Conservation (phyloP, 208 protist genomes). For the Phytomonas sp. region DNA sequence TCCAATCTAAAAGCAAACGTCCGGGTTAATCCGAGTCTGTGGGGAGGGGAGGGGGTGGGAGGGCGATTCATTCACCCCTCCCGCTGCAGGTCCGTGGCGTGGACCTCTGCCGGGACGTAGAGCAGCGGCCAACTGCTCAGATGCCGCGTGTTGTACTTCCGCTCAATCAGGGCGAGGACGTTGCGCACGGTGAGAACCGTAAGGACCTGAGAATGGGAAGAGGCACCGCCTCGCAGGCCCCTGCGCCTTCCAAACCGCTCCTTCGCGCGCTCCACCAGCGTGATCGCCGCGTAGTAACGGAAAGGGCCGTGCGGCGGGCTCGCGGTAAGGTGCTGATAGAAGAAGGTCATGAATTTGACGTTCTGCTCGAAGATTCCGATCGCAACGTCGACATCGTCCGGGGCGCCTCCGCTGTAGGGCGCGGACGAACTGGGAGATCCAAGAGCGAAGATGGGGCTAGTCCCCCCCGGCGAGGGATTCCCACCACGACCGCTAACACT, state of each 20-base stretch:
- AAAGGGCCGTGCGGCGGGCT: slow-evolving; percentile 71
- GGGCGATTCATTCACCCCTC: slow-evolving; percentile 21
- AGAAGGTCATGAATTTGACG: slow-evolving; percentile 61
- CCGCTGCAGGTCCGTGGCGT: slow-evolving; percentile 36
- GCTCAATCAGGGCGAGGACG: slow-evolving; percentile 49
- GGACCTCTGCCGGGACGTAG: slow-evolving; percentile 70
- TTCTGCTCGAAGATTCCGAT: slow-evolving; percentile 29
- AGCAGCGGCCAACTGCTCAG: slow-evolving; percentile 58
- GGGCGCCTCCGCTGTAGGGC: slow-evolving; percentile 2
- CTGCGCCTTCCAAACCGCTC: slow-evolving; percentile 1
- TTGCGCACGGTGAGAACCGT: slow-evolving; percentile 31
- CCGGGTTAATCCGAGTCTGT: too few species aligned
- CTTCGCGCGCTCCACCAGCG: slow-evolving; percentile 44
- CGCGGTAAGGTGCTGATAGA: slow-evolving; percentile 56
- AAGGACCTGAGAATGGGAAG: slow-evolving; percentile 11
- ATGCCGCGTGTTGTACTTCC: slow-evolving; percentile 54
- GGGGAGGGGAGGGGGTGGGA: too few species aligned
- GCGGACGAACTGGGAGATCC: too few species aligned
- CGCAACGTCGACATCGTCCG: slow-evolving; percentile 11
- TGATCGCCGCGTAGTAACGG: slow-evolving; percentile 56
- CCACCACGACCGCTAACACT: too few species aligned
- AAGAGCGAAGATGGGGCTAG: too few species aligned
- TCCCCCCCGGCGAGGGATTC: too few species aligned
- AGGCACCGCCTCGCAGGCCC: slow-evolving; percentile 5
- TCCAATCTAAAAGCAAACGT: too few species aligned